phyloP scores from a whole-genome alignment of 106 monocot genomes.

The Dendrobium chrysotoxum region DNA sequence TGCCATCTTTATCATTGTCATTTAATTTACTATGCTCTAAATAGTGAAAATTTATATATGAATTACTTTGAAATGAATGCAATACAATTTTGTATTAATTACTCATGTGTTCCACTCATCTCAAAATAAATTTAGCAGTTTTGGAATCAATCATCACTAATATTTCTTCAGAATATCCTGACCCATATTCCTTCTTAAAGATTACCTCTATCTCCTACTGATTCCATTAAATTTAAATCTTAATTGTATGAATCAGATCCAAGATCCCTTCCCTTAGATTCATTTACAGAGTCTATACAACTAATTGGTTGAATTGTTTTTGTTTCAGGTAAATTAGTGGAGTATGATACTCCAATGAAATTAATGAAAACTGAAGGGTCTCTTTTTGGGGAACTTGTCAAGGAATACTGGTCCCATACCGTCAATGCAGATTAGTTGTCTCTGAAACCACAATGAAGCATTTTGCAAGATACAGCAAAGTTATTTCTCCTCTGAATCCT shows the following conservation, averaged over 20 bases:
- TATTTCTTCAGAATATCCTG: too few relatives aligned
- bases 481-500: too few relatives aligned
- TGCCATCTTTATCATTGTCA: neutral
- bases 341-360: constrained; percentile 37
- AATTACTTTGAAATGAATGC: neutral
- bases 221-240: too few relatives aligned
- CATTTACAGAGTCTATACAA: neutral
- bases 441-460: neutral
- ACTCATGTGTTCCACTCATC: too few relatives aligned
- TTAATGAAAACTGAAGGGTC: constrained; percentile 39
- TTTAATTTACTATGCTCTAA: too few relatives aligned
- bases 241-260: neutral
- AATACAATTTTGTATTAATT: too few relatives aligned
- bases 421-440: constrained; percentile 6
- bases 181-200: too few relatives aligned
- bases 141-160: too few relatives aligned
- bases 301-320: neutral
- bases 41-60: neutral
- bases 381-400: constrained; percentile 42
- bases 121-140: too few relatives aligned
- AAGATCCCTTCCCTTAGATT: neutral
- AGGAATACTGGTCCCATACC: constrained; percentile 48
- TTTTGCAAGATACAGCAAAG: neutral
- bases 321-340: constrained; percentile 44
- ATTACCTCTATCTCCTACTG: too few relatives aligned